These are phyloP conservation scores for Microglena sp. DNA, from an alignment of 139 green algal species.

Conservation along the genomic window DNA sequence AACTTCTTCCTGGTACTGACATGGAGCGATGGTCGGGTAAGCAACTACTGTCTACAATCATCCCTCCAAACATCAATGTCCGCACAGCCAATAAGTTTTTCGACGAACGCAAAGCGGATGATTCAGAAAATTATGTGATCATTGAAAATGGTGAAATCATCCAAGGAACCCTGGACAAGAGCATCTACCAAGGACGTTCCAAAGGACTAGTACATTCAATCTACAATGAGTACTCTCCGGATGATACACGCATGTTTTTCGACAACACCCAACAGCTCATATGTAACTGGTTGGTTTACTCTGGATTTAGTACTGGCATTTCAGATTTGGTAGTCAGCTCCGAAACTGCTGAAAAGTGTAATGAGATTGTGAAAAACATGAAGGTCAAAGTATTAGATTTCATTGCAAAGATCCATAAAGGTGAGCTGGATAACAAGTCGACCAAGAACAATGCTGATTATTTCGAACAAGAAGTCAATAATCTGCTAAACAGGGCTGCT, in stretches of 20 bases:
- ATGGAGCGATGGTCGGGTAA: not conserved
- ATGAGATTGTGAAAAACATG: not conserved
- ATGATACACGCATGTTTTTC: constrained; percentile 45
- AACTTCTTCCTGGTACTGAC: not conserved
- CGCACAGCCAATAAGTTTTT: not conserved
- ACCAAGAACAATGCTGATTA: constrained; percentile 80
- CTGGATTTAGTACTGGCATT: constrained; percentile 6
- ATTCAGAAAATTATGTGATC: too few relatives aligned
- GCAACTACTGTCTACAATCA: not conserved
- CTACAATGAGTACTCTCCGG: constrained; percentile 80
- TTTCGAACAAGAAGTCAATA: constrained; percentile 82
- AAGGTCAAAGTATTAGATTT: not conserved
- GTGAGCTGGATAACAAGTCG: constrained; percentile 74
- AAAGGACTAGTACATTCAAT: constrained; percentile 82
- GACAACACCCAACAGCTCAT: constrained; percentile 65
- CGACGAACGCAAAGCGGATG: constrained; percentile 46
- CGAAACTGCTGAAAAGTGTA: not conserved
- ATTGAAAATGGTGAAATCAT: constrained; percentile 67
- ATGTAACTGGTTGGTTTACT: constrained; percentile 87
- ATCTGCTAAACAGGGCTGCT: constrained; percentile 85
- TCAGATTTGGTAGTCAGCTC: not conserved
- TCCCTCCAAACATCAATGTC: not conserved
- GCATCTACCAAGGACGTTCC: constrained; percentile 59
- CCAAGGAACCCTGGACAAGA: constrained; percentile 88
- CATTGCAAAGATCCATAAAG: constrained; percentile 25